Percentiles rank a stretch among this genome's conserved stretches.
Evolutionary conservation across 345 rosid species (phyloP).

Genomic region (Pugionium dolabratum): DNA sequence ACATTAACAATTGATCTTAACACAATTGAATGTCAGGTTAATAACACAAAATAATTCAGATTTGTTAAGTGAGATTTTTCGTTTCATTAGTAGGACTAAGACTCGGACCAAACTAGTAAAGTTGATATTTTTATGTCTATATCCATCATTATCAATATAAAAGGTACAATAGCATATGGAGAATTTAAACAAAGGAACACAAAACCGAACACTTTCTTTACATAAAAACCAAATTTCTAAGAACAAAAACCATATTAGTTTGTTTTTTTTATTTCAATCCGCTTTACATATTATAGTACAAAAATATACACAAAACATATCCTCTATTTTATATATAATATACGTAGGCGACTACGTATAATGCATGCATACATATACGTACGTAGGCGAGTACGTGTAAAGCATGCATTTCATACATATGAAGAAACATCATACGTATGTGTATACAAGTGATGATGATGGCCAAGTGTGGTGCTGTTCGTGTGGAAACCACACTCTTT

Average conservation of each 20-base stretch:
- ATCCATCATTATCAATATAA: slow-evolving; percentile 5
- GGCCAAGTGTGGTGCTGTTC: slow-evolving; percentile 37
- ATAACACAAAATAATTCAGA: background rate
- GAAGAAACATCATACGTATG: slow-evolving; percentile 25
- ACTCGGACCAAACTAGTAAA: slow-evolving; percentile 7
- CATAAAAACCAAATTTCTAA: no score
- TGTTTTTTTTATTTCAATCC: background rate
- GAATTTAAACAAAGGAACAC: background rate
- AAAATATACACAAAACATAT: background rate
- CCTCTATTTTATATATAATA: no score
- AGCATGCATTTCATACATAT: no score
- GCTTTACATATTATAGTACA: background rate
- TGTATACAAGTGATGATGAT: slow-evolving; percentile 32
- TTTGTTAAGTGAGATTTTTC: slow-evolving; percentile 6
- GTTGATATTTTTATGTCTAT: slow-evolving; percentile 14
- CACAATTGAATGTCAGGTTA: background rate
- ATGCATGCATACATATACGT: slow-evolving; percentile 32
- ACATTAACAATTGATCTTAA: background rate
- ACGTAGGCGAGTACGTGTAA: no score
- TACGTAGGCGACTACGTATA: slow-evolving; percentile 42
- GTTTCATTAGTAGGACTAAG: slow-evolving; percentile 1
- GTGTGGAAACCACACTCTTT: slow-evolving; percentile 44
- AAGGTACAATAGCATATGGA: background rate
- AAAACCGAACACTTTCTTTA: no score
- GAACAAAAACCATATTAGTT: background rate